Evolutionary conservation across 1,139 yeast genomes (phyloP).

Genomic region (Zygosaccharomyces sapae): DNA sequence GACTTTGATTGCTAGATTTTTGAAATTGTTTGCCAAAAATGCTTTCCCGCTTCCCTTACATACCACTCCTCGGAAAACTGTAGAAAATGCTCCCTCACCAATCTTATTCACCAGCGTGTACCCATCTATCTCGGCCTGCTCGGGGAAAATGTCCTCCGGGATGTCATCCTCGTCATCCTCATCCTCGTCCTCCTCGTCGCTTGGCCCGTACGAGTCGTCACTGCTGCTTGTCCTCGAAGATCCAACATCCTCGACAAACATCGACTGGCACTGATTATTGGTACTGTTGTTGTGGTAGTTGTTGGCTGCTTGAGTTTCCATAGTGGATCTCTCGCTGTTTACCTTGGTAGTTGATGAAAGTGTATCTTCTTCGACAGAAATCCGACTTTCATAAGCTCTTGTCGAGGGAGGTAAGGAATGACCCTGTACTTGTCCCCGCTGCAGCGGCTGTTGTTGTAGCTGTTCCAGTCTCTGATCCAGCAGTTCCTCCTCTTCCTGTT

Average conservation of each 20-base stretch:
- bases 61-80: slow-evolving; percentile 43
- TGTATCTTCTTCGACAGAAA: slow-evolving; percentile 4
- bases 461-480: background rate
- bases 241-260: slow-evolving; percentile 4
- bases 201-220: slow-evolving; percentile 10
- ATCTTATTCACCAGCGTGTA: slow-evolving; percentile 40
- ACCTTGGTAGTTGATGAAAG: slow-evolving; percentile 9
- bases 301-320: background rate
- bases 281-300: slow-evolving; percentile 4
- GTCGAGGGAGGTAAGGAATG: no score
- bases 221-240: slow-evolving; percentile 6
- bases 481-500: background rate
- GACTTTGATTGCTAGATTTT: slow-evolving; percentile 68
- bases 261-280: slow-evolving; percentile 3
- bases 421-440: no score
- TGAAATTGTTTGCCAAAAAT: slow-evolving; percentile 15
- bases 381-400: slow-evolving; percentile 2
- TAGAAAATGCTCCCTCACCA: slow-evolving; percentile 88
- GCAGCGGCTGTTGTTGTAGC: no score
- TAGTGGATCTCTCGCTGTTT: slow-evolving; percentile 8
- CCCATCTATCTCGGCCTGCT: slow-evolving; percentile 23
- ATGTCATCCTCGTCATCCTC: slow-evolving; percentile 40
- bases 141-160: slow-evolving; percentile 31
- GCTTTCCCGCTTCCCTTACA: slow-evolving; percentile 11
- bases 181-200: slow-evolving; percentile 8